Evolutionary conservation across 257 asterid species (phyloP).

Genomic region (Orobanche coerulescens): DNA sequence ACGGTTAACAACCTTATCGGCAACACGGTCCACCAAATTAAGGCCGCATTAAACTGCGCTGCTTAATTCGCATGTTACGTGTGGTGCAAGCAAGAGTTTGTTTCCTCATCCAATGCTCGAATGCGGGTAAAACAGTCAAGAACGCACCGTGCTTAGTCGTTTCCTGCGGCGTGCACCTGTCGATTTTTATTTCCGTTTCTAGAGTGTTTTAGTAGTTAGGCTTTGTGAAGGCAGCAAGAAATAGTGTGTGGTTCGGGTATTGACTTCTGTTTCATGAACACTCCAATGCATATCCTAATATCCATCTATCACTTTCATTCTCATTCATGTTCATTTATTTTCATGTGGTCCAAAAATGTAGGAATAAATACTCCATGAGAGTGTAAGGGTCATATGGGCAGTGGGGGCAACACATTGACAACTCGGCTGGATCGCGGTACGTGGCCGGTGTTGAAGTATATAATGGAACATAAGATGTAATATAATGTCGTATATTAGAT

Average conservation of each 20-base stretch:
- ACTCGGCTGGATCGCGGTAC: no score
- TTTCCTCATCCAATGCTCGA: no score
- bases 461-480: no score
- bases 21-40: slow-evolving; percentile 81
- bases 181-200: not conserved
- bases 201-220: slow-evolving; percentile 5
- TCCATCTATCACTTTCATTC: not conserved
- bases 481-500: no score
- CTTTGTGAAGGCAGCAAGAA: slow-evolving; percentile 27
- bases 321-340: slow-evolving; percentile 5
- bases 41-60: slow-evolving; percentile 68
- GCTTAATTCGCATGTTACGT: slow-evolving; percentile 3
- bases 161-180: slow-evolving; percentile 25
- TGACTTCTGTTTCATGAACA: slow-evolving; percentile 53
- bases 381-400: slow-evolving; percentile 36
- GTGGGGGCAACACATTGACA: slow-evolving; percentile 45
- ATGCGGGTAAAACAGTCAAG: slow-evolving; percentile 44
- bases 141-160: slow-evolving; percentile 35
- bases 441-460: no score
- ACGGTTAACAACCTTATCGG: slow-evolving; percentile 77
- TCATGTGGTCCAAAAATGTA: slow-evolving; percentile 42
- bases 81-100: no score
- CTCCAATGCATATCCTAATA: no score
- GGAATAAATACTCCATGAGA: slow-evolving; percentile 32
- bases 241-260: slow-evolving; percentile 90